Evolutionary conservation across 352 stramenopile species (phyloP), one percentile per base, ranked within the genome.

Genomic region (Plasmopara halstedii): DNA sequence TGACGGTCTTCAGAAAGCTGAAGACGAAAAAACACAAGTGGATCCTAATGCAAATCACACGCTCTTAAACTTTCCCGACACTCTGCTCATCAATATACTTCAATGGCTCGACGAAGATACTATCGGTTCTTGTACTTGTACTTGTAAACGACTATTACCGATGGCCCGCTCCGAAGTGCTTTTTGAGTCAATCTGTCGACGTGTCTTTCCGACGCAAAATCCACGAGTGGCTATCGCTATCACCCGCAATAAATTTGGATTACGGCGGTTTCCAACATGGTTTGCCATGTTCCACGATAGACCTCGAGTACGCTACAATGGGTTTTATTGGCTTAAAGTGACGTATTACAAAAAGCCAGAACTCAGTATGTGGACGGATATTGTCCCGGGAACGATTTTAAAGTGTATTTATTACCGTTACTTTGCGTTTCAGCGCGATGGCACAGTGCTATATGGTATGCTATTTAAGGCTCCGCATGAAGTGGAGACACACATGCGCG

Each of bases 321-420:
- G 79, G 21, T 86, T 88, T 47, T 91, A 91, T 58, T 82, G 63
- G 53, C 72, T 88, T 39, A 73, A 73, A 38, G 68, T 84, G 11
- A 76, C 64, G 49, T 88, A 91, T 63, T 87, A 88, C 66, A 88
- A 91, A 65, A 88, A 85, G 53, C 76, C 79, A 10, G 76, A 91
- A 60, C 58, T 84, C 46, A 91, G 83, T 57, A 88, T 91, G 77
- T 90, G 75, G 76, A 81, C 60, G 21, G 79, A 90, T 10, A 60
- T 64, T 17, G 71, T 85, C 13, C 66, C 75, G 0, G 73, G 70
- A 23, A 83, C 79, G 51, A 87, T 91, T 53, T 60, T 91, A 9
- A 75, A 83, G 48, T 77, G 82, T 27, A 67, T 88, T 20, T 88
- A 91, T 60, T 91, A 91, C 58, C 73, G 79, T 36, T 88, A 88